Conservation (phyloP, 164 flowering plant species). For the Nymphaea colorata region DNA sequence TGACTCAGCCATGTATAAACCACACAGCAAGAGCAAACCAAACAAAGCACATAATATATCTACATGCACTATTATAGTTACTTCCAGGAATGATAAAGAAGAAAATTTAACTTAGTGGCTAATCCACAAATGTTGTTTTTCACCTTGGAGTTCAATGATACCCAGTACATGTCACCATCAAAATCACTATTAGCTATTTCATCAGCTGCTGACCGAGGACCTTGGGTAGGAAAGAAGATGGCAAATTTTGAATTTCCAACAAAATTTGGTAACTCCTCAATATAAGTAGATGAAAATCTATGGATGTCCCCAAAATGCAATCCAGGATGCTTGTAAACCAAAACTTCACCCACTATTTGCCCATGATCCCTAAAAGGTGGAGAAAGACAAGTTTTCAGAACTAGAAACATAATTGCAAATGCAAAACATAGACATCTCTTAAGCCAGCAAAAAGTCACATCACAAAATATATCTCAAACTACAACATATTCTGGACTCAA, state of each 20-base stretch:
- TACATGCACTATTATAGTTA: too few relatives aligned
- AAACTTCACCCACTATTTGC: conserved; percentile 57
- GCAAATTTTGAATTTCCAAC: conserved; percentile 80
- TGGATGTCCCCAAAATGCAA: conserved; percentile 84
- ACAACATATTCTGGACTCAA: too few relatives aligned
- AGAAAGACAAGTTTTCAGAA: neutral
- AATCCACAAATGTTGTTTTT: too few relatives aligned
- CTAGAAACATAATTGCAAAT: conserved; percentile 35
- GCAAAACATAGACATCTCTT: too few relatives aligned
- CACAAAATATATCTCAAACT: too few relatives aligned
- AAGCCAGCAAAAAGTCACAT: too few relatives aligned
- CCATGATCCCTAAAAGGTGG: conserved; percentile 47
- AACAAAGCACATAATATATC: too few relatives aligned
- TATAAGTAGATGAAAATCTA: conserved; percentile 41
- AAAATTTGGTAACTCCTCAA: conserved; percentile 26
- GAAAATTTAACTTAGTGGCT: too few relatives aligned
- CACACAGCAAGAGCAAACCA: too few relatives aligned
- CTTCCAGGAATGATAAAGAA: too few relatives aligned
- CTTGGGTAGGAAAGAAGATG: conserved; percentile 62
- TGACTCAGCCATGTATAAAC: too few relatives aligned
- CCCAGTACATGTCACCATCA: conserved; percentile 88
- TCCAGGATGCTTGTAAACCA: conserved; percentile 82
- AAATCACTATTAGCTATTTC: conserved; percentile 81
- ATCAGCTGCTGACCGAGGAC: conserved; percentile 64
- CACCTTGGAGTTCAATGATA: conserved; percentile 68